Percentiles rank a stretch among this genome's conserved stretches.
These are phyloP conservation scores for Melastoma candidum DNA, from an alignment of 441 rosid species.

Conservation along the genomic window DNA sequence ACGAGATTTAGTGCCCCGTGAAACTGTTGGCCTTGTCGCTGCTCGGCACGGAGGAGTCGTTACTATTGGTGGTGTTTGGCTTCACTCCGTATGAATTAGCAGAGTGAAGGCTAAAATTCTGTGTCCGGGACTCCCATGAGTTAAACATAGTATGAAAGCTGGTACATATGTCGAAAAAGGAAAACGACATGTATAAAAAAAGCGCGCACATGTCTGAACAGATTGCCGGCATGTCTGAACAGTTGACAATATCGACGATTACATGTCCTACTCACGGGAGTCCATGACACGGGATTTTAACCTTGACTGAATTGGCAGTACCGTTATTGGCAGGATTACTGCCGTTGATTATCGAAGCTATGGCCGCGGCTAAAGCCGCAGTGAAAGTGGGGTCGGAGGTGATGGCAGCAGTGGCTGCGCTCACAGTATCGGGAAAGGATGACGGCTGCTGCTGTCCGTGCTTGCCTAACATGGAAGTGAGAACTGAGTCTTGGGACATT, in stretches of 20 bases:
- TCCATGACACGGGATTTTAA: no score
- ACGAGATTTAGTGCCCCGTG: no score
- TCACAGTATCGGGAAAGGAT: constrained; percentile 34
- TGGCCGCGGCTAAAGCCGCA: constrained; percentile 81
- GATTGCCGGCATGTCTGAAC: no score
- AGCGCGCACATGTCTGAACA: no score
- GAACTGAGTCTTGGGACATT: constrained; percentile 31
- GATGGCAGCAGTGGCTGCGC: constrained; percentile 73
- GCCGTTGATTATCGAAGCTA: constrained; percentile 53
- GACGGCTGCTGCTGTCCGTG: constrained; percentile 10
- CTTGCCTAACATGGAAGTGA: constrained; percentile 19
- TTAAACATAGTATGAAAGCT: no score
- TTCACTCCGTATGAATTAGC: no score
- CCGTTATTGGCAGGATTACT: constrained; percentile 20
- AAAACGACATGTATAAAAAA: no score
- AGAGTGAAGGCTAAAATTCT: no score
- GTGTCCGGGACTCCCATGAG: no score
- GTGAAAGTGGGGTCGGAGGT: constrained; percentile 83
- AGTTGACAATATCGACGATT: no score
- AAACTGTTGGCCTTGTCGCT: constrained; percentile 4
- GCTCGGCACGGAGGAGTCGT: background rate
- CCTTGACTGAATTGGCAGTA: constrained; percentile 2
- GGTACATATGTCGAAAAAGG: no score
- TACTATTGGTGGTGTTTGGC: background rate
- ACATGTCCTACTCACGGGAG: no score